These are phyloP conservation scores for Rhytidiadelphus loreus DNA, from an alignment of 225 moss, liverwort and hornwort genomes.

Conservation along the genomic window DNA sequence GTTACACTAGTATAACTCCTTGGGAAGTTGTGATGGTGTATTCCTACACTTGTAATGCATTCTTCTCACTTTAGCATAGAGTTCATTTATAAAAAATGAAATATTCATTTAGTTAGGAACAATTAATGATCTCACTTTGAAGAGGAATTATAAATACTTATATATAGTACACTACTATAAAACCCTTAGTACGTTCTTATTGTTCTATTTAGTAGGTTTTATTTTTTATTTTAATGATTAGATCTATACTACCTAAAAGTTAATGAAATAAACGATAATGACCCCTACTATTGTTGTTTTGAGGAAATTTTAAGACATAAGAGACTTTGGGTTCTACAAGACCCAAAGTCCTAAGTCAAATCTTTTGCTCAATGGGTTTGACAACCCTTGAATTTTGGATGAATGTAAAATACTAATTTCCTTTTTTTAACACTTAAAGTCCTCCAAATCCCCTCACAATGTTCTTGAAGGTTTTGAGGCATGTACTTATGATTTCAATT, in stretches of 20 bases:
- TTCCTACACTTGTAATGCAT: neutral
- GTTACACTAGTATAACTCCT: no score
- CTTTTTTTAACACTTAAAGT: neutral
- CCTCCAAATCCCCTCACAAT: accelerated
- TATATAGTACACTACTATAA: accelerated
- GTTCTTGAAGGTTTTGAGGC: neutral
- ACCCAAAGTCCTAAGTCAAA: neutral
- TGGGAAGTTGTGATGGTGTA: no score
- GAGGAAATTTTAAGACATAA: neutral
- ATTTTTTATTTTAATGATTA: neutral
- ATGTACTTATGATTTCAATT: neutral
- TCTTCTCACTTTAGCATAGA: no score
- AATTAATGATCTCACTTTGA: neutral
- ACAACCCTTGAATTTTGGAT: neutral
- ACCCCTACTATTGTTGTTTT: neutral
- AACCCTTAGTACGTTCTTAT: no score
- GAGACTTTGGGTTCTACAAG: accelerated
- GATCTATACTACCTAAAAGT: neutral
- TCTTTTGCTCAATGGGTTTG: neutral
- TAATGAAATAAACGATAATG: neutral
- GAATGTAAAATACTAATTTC: neutral
- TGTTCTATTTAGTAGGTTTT: accelerated
- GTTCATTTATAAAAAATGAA: no score
- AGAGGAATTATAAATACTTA: neutral
- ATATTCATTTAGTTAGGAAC: no score